Conservation (phyloP, 2,329 filamentous ascomycete species). For the Mariannaea sp. region DNA sequence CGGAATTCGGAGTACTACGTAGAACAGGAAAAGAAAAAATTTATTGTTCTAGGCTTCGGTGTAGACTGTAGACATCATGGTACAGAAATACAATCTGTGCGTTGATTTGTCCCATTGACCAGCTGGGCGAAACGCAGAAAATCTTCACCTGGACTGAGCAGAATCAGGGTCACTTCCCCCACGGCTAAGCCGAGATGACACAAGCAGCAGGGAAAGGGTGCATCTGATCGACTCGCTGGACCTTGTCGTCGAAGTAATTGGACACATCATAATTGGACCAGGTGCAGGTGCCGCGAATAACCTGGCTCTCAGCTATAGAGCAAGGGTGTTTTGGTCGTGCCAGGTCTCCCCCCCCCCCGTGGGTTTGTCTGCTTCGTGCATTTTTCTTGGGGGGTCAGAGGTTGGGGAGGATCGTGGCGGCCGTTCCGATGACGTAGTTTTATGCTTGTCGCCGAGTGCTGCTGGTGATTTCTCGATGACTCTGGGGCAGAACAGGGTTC, state of each 20-base stretch:
- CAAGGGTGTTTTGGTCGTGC: too few species aligned
- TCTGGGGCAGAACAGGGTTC: slow-evolving; percentile 32
- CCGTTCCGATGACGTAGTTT: slow-evolving; percentile 36
- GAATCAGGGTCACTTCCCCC: slow-evolving; percentile 21
- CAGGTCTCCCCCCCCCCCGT: slow-evolving; percentile 13
- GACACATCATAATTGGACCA: slow-evolving; percentile 25
- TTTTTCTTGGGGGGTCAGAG: slow-evolving; percentile 21
- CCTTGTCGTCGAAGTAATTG: slow-evolving; percentile 17
- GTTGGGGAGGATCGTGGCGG: slow-evolving; percentile 25
- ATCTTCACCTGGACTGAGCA: slow-evolving; percentile 25
- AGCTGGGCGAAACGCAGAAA: slow-evolving; percentile 13
- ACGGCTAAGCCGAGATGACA: slow-evolving; percentile 36
- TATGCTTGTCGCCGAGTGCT: slow-evolving; percentile 14
- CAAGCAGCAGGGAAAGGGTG: slow-evolving; percentile 1
- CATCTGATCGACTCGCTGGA: slow-evolving; percentile 8
- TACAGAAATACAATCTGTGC: slow-evolving; percentile 29
- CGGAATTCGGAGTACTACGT: too few species aligned
- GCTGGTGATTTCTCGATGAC: slow-evolving; percentile 16
- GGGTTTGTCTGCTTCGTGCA: slow-evolving; percentile 17
- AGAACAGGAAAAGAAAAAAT: not conserved
- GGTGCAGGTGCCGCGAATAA: slow-evolving; percentile 11
- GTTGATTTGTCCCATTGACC: slow-evolving; percentile 23
- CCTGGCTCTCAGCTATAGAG: not conserved
- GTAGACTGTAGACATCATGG: slow-evolving; percentile 20
- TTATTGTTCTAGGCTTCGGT: not conserved